A percentile compares a stretch with the other conserved stretches of the same genome.
These are phyloP conservation scores for Cercospora zeae-maydis DNA, from an alignment of 2,329 filamentous ascomycete genomes.

Conservation along the genomic window DNA sequence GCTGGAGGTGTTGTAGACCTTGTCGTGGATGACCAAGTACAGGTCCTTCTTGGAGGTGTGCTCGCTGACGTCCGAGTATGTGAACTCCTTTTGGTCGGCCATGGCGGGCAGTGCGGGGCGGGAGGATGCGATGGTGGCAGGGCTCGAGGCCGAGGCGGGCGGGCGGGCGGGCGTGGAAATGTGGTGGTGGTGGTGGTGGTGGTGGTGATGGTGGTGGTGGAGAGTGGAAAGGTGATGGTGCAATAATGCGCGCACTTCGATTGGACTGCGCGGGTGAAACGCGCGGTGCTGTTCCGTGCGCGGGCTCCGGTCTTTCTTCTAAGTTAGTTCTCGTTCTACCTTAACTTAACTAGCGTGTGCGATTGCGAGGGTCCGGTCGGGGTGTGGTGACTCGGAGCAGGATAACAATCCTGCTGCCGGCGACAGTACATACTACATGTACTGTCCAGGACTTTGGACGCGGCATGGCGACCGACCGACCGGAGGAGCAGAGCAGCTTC, in stretches of 20 bases:
- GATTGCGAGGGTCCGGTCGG: too few relatives aligned
- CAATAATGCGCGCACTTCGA: neutral
- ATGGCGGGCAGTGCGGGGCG: slow-evolving; percentile 35
- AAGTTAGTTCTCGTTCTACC: too few relatives aligned
- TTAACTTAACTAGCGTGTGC: too few relatives aligned
- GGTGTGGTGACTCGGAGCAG: too few relatives aligned
- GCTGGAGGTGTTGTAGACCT: slow-evolving; percentile 84
- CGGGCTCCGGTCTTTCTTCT: too few relatives aligned
- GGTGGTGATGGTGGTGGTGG: neutral
- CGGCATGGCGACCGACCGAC: too few relatives aligned
- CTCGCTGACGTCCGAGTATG: slow-evolving; percentile 74
- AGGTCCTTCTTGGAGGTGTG: slow-evolving; percentile 94
- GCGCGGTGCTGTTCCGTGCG: neutral
- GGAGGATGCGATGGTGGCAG: neutral
- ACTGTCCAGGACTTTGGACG: too few relatives aligned
- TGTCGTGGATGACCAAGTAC: slow-evolving; percentile 88
- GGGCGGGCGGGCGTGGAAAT: neutral
- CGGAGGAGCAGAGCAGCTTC: too few relatives aligned
- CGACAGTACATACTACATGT: too few relatives aligned
- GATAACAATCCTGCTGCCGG: too few relatives aligned
- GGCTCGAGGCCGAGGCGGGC: neutral
- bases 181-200: neutral
- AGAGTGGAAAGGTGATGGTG: neutral
- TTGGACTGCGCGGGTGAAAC: neutral
- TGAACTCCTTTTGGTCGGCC: slow-evolving; percentile 60